Conservation (phyloP, 106 monocot species). For the Dendrobium huoshanense region DNA sequence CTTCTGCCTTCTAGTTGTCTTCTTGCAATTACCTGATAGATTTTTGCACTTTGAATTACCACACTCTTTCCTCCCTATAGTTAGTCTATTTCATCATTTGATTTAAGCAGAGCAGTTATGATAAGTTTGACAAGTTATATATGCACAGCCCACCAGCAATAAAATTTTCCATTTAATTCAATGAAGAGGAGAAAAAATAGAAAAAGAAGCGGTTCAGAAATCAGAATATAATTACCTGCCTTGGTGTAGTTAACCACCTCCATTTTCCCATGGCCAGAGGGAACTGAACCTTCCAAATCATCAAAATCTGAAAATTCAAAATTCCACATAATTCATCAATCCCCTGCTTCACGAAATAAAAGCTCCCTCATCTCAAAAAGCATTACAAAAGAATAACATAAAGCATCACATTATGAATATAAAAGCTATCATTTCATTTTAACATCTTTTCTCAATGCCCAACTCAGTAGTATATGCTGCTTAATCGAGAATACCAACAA, state of each 20-base stretch:
- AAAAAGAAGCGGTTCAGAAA: background rate
- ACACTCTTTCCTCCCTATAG: background rate
- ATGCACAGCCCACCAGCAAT: background rate
- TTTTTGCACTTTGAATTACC: background rate
- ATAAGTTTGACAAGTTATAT: background rate
- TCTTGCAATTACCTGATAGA: background rate
- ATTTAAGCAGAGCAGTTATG: background rate
- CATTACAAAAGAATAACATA: background rate
- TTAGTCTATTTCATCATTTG: background rate
- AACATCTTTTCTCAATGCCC: background rate
- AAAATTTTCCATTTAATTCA: background rate
- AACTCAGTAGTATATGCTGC: background rate
- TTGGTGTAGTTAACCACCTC: constrained; percentile 66
- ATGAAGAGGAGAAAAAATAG: background rate
- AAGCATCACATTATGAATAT: background rate
- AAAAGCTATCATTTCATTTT: background rate
- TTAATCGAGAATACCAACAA: background rate
- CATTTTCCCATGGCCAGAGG: constrained; percentile 35
- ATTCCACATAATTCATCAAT: background rate
- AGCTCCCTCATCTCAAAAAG: background rate
- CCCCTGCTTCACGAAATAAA: background rate
- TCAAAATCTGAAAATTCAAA: constrained; percentile 60
- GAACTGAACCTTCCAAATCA: constrained; percentile 59
- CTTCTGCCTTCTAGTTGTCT: background rate
- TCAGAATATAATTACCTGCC: constrained; percentile 35